Percentiles rank a stretch among this genome's conserved stretches.
Evolutionary conservation across 176 grass and related monocot species (phyloP).

Genomic region (Juncus inflexus): DNA sequence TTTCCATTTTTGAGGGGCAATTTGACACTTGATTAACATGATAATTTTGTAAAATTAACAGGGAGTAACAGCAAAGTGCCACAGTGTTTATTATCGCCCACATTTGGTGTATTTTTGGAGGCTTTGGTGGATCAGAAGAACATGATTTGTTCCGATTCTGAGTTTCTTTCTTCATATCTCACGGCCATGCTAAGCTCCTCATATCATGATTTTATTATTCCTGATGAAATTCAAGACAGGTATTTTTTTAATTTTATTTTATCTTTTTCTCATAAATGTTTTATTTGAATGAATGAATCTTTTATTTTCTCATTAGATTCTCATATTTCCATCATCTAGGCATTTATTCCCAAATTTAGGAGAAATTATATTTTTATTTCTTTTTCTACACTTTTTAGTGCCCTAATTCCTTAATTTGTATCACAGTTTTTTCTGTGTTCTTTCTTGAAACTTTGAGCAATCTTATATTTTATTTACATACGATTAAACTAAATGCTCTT

Average conservation of each 20-base stretch:
- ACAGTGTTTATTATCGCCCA: slow-evolving; percentile 48
- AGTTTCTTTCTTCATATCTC: slow-evolving; percentile 73
- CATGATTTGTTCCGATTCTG: slow-evolving; percentile 68
- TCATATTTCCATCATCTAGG: too few relatives aligned
- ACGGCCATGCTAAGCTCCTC: slow-evolving; percentile 61
- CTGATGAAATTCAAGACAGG: slow-evolving; percentile 65
- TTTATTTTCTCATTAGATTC: too few relatives aligned
- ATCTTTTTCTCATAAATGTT: background rate
- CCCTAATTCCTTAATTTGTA: background rate
- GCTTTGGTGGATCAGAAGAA: slow-evolving; percentile 63
- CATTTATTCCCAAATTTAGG: too few relatives aligned
- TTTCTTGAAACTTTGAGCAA: slow-evolving; percentile 3
- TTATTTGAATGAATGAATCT: too few relatives aligned
- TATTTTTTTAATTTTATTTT: slow-evolving; percentile 26
- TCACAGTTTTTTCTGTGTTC: background rate
- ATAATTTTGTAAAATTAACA: slow-evolving; percentile 30
- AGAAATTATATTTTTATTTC: too few relatives aligned
- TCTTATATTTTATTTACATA: slow-evolving; percentile 6
- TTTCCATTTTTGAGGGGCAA: too few relatives aligned
- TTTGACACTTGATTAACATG: too few relatives aligned
- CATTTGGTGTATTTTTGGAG: slow-evolving; percentile 63
- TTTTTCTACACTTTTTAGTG: background rate
- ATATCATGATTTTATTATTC: slow-evolving; percentile 49
- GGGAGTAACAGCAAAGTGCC: slow-evolving; percentile 51
- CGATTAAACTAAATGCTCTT: background rate